A percentile compares a stretch with the other conserved stretches of the same genome.
Conservation (phyloP, 768 basidiomycete genomes). For the Fomitopsis serialis region DNA sequence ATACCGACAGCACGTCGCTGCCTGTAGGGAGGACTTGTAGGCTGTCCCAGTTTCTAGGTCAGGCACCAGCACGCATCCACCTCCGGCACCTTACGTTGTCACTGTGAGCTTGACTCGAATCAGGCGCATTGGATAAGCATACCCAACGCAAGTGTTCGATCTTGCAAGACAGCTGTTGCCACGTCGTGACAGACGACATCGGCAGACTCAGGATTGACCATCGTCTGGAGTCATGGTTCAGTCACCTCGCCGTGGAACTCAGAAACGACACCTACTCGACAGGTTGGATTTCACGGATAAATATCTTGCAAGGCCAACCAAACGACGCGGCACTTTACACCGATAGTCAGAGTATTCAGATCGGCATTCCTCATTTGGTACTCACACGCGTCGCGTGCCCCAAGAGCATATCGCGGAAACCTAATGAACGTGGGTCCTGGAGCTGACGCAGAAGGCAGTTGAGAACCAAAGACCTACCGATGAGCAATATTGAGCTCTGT, state of each 20-base stretch:
- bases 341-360: background rate
- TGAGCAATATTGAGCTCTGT: slow-evolving; percentile 5
- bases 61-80: background rate
- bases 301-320: slow-evolving; percentile 4
- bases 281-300: background rate
- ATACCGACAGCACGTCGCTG: slow-evolving; percentile 3
- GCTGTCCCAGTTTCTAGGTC: slow-evolving; percentile 1
- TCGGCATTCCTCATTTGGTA: background rate
- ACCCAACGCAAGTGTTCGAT: slow-evolving; percentile 2
- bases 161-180: background rate
- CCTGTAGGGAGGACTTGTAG: background rate
- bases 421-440: background rate
- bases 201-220: slow-evolving; percentile 3
- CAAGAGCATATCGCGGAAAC: slow-evolving; percentile 1
- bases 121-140: background rate
- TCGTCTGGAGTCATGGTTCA: background rate
- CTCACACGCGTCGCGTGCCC: slow-evolving; percentile 2
- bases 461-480: slow-evolving; percentile 1
- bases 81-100: background rate
- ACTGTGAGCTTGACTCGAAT: background rate
- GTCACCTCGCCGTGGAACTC: background rate
- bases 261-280: background rate
- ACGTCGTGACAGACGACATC: slow-evolving; percentile 3
- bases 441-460: background rate
- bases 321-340: slow-evolving; percentile 1